Conservation (phyloP, 2,329 filamentous ascomycete genomes). For the Calycina marina region DNA sequence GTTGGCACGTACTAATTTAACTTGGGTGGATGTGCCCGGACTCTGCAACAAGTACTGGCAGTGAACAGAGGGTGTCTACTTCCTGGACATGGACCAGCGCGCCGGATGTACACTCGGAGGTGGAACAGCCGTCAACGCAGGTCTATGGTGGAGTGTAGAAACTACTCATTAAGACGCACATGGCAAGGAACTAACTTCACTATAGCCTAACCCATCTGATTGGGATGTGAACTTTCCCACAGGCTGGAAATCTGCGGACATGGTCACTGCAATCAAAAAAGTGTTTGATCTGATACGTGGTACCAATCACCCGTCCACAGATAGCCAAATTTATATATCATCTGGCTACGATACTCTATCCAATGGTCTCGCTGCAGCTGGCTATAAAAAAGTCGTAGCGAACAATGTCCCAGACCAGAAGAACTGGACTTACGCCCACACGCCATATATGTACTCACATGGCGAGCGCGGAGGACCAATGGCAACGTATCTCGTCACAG, state of each 20-base stretch:
- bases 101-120: constrained; percentile 58
- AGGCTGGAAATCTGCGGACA: constrained; percentile 54
- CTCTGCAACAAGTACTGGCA: constrained; percentile 51
- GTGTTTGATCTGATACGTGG: constrained; percentile 59
- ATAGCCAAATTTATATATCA: constrained; percentile 53
- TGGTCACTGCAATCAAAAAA: constrained; percentile 41
- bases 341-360: constrained; percentile 50
- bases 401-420: constrained; percentile 44
- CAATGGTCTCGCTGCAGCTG: constrained; percentile 39
- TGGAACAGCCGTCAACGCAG: constrained; percentile 39
- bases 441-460: constrained; percentile 51
- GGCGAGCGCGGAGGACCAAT: constrained; percentile 56
- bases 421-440: constrained; percentile 48
- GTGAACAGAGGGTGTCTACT: constrained; percentile 33
- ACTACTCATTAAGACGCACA: background rate
- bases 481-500: constrained; percentile 54
- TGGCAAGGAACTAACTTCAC: constrained; percentile 5
- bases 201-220: constrained; percentile 42
- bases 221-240: constrained; percentile 60
- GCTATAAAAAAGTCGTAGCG: constrained; percentile 48
- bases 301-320: constrained; percentile 48
- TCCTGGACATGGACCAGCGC: constrained; percentile 58
- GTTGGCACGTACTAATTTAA: constrained; percentile 43
- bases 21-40: constrained; percentile 57
- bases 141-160: constrained; percentile 48